Base-by-base conservation (phyloP, 129 eudicot genomes). In the Flaveria robusta region DNA sequence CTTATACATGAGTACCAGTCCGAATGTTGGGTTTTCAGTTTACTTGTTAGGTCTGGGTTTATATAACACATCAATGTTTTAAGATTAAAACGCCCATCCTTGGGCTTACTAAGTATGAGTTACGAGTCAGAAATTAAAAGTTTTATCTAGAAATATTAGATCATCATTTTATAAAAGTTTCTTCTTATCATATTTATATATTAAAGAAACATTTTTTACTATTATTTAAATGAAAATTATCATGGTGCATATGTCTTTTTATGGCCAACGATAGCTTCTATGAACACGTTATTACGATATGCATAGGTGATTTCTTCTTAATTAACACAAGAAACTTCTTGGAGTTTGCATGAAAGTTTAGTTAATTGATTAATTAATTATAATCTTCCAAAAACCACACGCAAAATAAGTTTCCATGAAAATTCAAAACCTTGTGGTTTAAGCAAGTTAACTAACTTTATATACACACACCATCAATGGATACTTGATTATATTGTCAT, bases 401-500 rank as follows among this genome's bases (percentile, higher is more conserved):
- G 68, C 42, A 77, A 41, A 5, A 37, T 68, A 4, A 68, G 15
- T 41, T 77, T 77, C 74, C 81, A 52, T 41, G 81, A 39, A 76
- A 68, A 52, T 26, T 31, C 49, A 43, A 39, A 29, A 67, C 74
- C 74, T 77, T 67, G 45, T 68, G 68, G 29, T 10, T 20, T 68
- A 77, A 77, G 81, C 68, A 23, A 77, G 59, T 16, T 14, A 24
- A 23, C 47, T 13, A 68, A 42, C 59, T 68, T 49, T 12, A 76
- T 51, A 26, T 3, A 24, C 2, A 41, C 68, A 54, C 31, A 54
- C 68, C 22, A 56, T 55, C 22, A n/a, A 22, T 43, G 10, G 2
- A 47, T 77, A 26, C 49, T 52, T 41, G 45, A 19, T 68, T 18
- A 52, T 42, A 54, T 26, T 12, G 13, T 54, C 39, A 23, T 31